Base-by-base conservation (phyloP, 495 filamentous ascomycete species). In the Annulohypoxylon moriforme region DNA sequence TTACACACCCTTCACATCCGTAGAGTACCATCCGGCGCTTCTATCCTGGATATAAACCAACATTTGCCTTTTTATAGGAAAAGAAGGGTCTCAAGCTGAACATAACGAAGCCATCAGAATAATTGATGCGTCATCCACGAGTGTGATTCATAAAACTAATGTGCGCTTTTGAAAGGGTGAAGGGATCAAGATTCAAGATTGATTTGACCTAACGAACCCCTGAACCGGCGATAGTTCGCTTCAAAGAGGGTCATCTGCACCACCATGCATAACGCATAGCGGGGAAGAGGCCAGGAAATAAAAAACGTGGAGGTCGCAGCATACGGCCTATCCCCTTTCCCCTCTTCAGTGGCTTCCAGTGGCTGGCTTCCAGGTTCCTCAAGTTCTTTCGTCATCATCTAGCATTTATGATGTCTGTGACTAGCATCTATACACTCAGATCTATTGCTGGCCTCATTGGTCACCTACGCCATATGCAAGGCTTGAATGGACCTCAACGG, bases 281-380 rank as follows among this genome's bases (percentile, higher is more conserved):
- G 73, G 76, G 76, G 75, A 69, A 74, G 63, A 20, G 68, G 60
- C 68, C 68, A 69, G 73, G 72, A 67, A 70, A 68, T 65, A 74
- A 57, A 70, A 78, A 78, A 76, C 74, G 76, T 78, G 76, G 76
- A 76, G 73, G 69, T 73, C 68, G 74, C 76, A 73, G 76, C 66
- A 57, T 58, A 64, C 3, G 70, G 55, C 25, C 64, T 53, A 22
- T 68, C 52, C 7, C 59, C 65, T 42, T 13, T 58, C 47, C 42
- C 55, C 34, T 52, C 61, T 69, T 66, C 71, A 73, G 68, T 69
- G 66, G 69, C 47, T 55, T 55, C n/a, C 71, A 73, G 68, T 69
- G 66, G 69, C 47, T 55, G n/a, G n/a, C n/a, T 55, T 20, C 55
- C 40, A 44, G 40, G 40, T 20, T 24, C 33, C 40, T 50, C 40